A percentile compares a stretch with the other conserved stretches of the same genome.
Evolutionary conservation across 2,329 filamentous ascomycete species (phyloP).

Genomic region (Teratosphaeria nubilosa): DNA sequence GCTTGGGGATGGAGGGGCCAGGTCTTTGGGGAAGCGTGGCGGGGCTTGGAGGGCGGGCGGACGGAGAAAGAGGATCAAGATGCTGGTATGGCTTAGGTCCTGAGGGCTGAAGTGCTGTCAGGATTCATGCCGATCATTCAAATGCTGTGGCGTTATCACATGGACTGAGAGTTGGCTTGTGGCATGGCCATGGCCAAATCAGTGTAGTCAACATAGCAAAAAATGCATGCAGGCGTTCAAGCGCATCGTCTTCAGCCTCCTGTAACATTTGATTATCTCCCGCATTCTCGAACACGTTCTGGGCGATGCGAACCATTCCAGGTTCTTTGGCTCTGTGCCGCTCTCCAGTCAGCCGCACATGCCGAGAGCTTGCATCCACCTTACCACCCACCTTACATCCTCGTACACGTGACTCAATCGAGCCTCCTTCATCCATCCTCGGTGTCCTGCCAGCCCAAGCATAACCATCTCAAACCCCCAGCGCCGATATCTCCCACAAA

Average conservation of each 20-base stretch:
- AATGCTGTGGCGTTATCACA: too few species aligned
- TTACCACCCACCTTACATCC: not conserved
- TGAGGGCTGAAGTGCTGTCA: not conserved
- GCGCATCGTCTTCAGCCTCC: not conserved
- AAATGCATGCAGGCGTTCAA: too few species aligned
- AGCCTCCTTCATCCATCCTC: not conserved
- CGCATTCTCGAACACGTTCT: not conserved
- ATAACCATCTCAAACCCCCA: not conserved
- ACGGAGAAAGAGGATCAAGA: constrained; percentile 4
- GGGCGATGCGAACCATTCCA: not conserved
- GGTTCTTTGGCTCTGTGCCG: not conserved
- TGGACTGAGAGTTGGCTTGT: too few species aligned
- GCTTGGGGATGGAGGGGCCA: constrained; percentile 69
- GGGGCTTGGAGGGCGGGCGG: constrained; percentile 10
- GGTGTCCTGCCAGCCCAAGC: not conserved
- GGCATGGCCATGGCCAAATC: too few species aligned
- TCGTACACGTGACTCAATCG: not conserved
- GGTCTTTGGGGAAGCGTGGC: constrained; percentile 15
- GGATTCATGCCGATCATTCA: too few species aligned
- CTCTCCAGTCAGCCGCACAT: not conserved
- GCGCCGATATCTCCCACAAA: not conserved
- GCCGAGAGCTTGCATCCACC: not conserved
- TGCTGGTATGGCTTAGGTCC: not conserved
- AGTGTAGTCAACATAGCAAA: too few species aligned
- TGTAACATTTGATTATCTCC: not conserved